Evolutionary conservation across 192 early-diverging fungal species (phyloP).

Genomic region (Dimargaris xerosporica): DNA sequence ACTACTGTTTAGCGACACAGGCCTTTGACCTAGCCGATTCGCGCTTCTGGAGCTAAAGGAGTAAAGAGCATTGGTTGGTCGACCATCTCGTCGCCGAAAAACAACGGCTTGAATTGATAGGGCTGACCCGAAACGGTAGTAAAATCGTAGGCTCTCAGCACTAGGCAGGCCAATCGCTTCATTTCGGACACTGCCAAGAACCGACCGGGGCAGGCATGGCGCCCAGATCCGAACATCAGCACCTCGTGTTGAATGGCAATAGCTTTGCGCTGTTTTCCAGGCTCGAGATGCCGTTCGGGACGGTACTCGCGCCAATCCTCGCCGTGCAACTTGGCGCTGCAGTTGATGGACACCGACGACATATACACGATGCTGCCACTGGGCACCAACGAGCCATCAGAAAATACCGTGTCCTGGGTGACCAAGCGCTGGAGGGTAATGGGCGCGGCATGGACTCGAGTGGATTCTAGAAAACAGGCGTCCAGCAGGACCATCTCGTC

Average conservation of each 20-base stretch:
- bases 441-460: neutral
- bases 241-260: neutral
- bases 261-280: neutral
- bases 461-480: neutral
- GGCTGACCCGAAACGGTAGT: neutral
- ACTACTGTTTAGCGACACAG: too few species aligned
- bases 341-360: conserved; percentile 2
- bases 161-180: neutral
- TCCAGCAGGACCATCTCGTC: conserved; percentile 1
- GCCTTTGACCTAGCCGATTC: too few species aligned
- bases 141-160: conserved; percentile 1
- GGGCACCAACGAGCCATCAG: neutral
- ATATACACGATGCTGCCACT: neutral
- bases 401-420: neutral
- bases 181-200: conserved; percentile 1
- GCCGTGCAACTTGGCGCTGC: neutral
- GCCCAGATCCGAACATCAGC: neutral
- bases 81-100: neutral
- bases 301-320: neutral
- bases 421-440: too few species aligned
- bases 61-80: neutral
- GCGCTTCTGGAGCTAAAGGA: neutral
- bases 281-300: neutral
- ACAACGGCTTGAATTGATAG: neutral
- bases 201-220: conserved; percentile 1